Conservation (phyloP, 805 yeast species). For the Saccharomyces paradoxus region DNA sequence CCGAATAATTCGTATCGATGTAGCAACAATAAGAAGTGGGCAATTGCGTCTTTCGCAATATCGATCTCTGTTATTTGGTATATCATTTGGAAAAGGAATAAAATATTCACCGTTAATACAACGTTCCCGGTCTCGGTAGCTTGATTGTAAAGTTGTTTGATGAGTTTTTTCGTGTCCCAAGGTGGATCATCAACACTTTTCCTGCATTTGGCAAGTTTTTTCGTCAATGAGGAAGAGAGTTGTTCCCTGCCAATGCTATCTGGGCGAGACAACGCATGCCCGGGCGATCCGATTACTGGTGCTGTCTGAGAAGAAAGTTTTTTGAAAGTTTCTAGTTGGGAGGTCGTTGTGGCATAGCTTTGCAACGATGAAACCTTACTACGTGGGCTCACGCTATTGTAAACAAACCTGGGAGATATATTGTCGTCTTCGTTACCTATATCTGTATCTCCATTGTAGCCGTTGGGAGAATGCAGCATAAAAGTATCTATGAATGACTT, state of each 20-base stretch:
- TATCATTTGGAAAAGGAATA: conserved; percentile 26
- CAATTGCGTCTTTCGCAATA: conserved; percentile 24
- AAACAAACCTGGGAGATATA: conserved; percentile 4
- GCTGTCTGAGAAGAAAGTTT: conserved; percentile 4
- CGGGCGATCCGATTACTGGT: conserved; percentile 3
- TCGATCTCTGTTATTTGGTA: conserved; percentile 19
- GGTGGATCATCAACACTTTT: conserved; percentile 15
- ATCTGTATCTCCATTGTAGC: conserved; percentile 15
- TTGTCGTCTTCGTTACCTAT: conserved; percentile 11
- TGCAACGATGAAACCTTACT: conserved; percentile 15
- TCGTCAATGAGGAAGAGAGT: neutral
- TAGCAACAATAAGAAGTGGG: conserved; percentile 25
- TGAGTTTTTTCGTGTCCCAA: conserved; percentile 25
- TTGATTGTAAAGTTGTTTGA: conserved; percentile 25
- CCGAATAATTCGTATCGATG: conserved; percentile 31
- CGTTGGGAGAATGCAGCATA: conserved; percentile 11
- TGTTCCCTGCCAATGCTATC: neutral
- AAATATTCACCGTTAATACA: conserved; percentile 21
- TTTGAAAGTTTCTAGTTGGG: conserved; percentile 7
- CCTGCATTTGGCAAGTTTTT: neutral
- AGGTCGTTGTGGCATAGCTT: conserved; percentile 4
- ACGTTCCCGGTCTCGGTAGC: conserved; percentile 28
- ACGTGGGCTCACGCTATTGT: conserved; percentile 13
- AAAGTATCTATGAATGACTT: conserved; percentile 29
- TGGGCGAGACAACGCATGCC: neutral